Evolutionary conservation across 306 rosid species (phyloP).

Genomic region (Vicia sativa): DNA sequence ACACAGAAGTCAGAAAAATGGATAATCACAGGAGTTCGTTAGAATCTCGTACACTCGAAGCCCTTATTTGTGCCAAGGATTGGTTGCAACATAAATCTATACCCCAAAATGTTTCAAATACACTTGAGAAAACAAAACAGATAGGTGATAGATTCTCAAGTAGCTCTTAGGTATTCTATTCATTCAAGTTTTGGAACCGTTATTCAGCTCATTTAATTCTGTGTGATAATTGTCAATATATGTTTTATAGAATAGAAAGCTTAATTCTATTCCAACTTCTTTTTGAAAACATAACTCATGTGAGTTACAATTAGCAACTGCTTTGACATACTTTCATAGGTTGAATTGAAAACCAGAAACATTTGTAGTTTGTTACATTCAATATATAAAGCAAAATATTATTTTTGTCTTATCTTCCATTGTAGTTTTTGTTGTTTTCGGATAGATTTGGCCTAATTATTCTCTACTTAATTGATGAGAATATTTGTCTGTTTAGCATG

Average conservation of each 20-base stretch:
- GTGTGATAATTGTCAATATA: conserved; percentile 36
- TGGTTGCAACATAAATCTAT: conserved; percentile 67
- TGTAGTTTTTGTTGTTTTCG: not conserved
- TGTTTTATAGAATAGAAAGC: conserved; percentile 35
- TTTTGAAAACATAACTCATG: conserved; percentile 26
- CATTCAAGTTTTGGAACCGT: conserved; percentile 32
- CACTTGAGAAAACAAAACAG: conserved; percentile 53
- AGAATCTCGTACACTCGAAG: conserved; percentile 68
- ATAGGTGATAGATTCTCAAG: conserved; percentile 37
- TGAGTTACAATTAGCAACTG: conserved; percentile 24
- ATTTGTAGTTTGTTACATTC: not conserved
- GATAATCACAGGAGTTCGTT: conserved; percentile 63
- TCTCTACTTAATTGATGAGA: not conserved
- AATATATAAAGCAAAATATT: not conserved
- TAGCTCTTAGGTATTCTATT: conserved; percentile 32
- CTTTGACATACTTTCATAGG: conserved; percentile 40
- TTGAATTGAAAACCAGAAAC: conserved; percentile 11
- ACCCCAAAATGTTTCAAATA: conserved; percentile 47
- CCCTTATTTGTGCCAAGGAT: conserved; percentile 80
- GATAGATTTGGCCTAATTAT: not conserved
- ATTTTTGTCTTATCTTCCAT: not conserved
- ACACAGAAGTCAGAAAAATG: conserved; percentile 66
- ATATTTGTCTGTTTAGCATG: too few relatives aligned
- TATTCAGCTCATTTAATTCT: conserved; percentile 31
- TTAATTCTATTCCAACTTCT: conserved; percentile 35